A percentile compares a stretch with the other conserved stretches of the same genome.
Conservation (phyloP, 2,329 filamentous ascomycete genomes). For the Orbilia javanica region DNA sequence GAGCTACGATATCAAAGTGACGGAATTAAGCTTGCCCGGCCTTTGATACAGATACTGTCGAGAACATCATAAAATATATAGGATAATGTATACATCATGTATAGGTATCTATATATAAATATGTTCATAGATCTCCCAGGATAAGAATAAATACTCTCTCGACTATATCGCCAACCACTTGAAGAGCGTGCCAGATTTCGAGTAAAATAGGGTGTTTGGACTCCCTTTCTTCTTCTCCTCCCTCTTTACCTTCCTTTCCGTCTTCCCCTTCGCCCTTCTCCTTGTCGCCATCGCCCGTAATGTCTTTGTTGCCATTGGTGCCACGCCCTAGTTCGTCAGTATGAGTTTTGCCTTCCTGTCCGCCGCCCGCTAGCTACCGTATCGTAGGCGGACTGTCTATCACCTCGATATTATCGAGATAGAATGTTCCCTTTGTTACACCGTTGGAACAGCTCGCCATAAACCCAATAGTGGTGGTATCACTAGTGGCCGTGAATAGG, state of each 20-base stretch:
- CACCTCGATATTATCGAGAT: conserved; percentile 38
- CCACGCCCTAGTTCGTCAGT: background rate
- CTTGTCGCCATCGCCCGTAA: background rate
- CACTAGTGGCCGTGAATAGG: conserved; percentile 10
- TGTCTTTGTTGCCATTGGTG: background rate
- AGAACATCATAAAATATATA: too few species aligned
- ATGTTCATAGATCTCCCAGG: conserved; percentile 19
- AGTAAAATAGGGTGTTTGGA: background rate
- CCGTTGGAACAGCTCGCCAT: conserved; percentile 11
- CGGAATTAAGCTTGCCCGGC: too few species aligned
- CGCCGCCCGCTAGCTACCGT: conserved; percentile 32
- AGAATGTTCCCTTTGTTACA: conserved; percentile 13
- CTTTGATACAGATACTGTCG: too few species aligned
- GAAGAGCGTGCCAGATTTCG: conserved; percentile 44
- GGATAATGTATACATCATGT: too few species aligned
- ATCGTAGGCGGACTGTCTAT: background rate
- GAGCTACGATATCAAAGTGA: too few species aligned
- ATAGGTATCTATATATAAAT: background rate
- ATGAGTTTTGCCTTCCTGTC: conserved; percentile 18
- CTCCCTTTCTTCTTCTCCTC: conserved; percentile 13
- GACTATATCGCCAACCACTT: conserved; percentile 41
- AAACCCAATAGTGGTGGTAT: background rate
- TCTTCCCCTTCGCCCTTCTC: background rate
- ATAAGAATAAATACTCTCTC: conserved; percentile 45
- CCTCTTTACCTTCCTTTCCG: background rate